Evolutionary conservation across 129 eudicot genomes (phyloP), one percentile per base, ranked within the genome.

Genomic region (Flaveria bidentis): DNA sequence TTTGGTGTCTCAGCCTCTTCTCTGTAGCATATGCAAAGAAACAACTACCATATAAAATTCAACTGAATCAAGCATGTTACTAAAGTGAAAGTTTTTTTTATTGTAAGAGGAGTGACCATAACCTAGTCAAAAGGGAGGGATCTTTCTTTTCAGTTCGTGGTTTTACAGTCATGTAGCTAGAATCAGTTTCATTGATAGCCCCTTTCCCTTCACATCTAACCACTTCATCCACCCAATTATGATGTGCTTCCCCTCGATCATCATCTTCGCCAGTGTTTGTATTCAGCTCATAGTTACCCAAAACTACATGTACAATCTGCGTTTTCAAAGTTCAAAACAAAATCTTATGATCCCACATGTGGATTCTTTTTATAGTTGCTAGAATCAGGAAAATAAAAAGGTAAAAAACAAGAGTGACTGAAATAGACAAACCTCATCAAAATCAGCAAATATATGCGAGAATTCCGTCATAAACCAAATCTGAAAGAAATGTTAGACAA

Each of bases 191-290:
- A 78, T 52, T 78, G 20, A 82, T 86, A 70, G 65, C 72, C 47
- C 88, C 90, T 57, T 85, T 82, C 64, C 89, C 96, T 84, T 89
- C 96, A 76, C 88, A 84, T 80, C 99, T 85, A 68, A 88, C 90
- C 33, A 94, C 97, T 84, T 91, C 99, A 80, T 94, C 89, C 76
- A 94, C 96, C 99, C 99, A 94, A 74, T 94, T 87, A 76, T 94
- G 99, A 70, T 86, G 91, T 61, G 85, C 88, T 78, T 94, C 97
- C 72, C 83, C 85, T 49, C 88, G 77, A 67, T 82, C 97, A 78
- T 83, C 87, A 76, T 83, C 90, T 66, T 85, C 86, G 79, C 76
- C 88, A 5, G 33, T 49, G 62, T 58, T 82, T 52, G 68, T 36
- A 49, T 80, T 84, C 0, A 57, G 69, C 77, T 89, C 94, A 72